Conservation (phyloP, 306 rosid species). For the Rosa multiflora region DNA sequence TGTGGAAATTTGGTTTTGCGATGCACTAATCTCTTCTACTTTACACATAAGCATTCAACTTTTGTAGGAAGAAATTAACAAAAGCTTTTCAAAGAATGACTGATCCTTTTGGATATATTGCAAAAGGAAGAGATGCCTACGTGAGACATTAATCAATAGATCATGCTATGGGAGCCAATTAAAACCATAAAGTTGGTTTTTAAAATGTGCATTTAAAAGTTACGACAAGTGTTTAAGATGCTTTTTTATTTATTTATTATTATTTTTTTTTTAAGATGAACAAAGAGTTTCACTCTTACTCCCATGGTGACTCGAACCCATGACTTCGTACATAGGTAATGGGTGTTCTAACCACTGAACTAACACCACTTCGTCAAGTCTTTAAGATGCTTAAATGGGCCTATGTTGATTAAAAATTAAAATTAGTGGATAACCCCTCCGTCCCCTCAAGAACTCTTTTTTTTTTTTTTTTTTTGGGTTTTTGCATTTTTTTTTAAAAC, state of each 20-base stretch:
- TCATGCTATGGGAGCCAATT: conserved; percentile 38
- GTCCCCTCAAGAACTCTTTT: too few relatives aligned
- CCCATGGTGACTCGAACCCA: too few relatives aligned
- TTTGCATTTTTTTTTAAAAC: too few relatives aligned
- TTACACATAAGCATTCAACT: conserved; percentile 62
- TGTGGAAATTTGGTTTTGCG: conserved; percentile 45
- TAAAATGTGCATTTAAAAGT: conserved; percentile 52
- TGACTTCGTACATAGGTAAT: too few relatives aligned
- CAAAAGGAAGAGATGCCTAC: conserved; percentile 63
- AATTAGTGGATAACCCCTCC: too few relatives aligned
- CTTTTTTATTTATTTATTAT: not conserved
- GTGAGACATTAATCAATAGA: conserved; percentile 51
- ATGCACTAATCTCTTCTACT: conserved; percentile 48
- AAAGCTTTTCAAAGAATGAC: conserved; percentile 43
- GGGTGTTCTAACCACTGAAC: too few relatives aligned
- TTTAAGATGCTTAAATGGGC: too few relatives aligned
- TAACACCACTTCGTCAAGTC: too few relatives aligned
- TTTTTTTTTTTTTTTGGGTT: too few relatives aligned
- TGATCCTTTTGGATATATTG: conserved; percentile 38
- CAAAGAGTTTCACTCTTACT: too few relatives aligned
- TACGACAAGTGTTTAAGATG: conserved; percentile 47
- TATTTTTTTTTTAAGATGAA: too few relatives aligned
- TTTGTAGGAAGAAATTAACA: conserved; percentile 39
- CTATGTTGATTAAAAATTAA: too few relatives aligned
- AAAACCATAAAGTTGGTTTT: conserved; percentile 41